phyloP scores from a whole-genome alignment of 352 stramenopile species.

The Pythium periplocum region DNA sequence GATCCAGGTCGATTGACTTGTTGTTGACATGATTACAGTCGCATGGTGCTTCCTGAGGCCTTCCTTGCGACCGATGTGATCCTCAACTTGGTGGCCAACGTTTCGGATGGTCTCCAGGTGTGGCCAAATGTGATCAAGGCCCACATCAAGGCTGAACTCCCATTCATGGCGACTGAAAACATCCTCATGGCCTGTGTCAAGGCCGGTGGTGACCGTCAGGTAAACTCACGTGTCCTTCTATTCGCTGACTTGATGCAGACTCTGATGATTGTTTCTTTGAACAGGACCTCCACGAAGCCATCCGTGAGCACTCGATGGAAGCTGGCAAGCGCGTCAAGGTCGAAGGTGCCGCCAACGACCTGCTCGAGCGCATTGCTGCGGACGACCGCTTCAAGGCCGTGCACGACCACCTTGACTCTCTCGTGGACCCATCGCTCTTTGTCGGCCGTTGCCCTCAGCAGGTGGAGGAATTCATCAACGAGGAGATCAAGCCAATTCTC shows the following conservation, averaged over 20 bases:
- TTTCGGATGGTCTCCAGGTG: conserved; percentile 95
- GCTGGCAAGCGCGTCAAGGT: conserved; percentile 97
- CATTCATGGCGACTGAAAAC: conserved; percentile 99
- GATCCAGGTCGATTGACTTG: neutral
- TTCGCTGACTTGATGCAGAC: no score
- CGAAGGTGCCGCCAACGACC: conserved; percentile 96
- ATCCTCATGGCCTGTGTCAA: conserved; percentile 99
- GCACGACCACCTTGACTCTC: conserved; percentile 92
- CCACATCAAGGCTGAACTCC: conserved; percentile 97
- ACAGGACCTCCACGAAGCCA: conserved; percentile 94
- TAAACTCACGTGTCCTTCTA: neutral
- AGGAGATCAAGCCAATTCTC: conserved; percentile 94
- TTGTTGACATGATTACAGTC: conserved; percentile 24
- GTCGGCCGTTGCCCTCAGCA: conserved; percentile 95
- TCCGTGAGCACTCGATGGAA: conserved; percentile 98
- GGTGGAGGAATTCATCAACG: conserved; percentile 94
- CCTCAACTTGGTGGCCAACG: conserved; percentile 96
- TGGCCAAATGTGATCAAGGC: conserved; percentile 94
- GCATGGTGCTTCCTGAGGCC: conserved; percentile 96
- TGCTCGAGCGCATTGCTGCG: conserved; percentile 94
- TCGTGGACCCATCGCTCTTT: conserved; percentile 97
- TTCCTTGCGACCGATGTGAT: conserved; percentile 98
- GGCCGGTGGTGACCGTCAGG: conserved; percentile 95
- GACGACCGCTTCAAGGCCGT: conserved; percentile 94
- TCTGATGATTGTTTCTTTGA: no score